Conservation (phyloP, 2,329 filamentous ascomycete species). For the Botrytis medusae region DNA sequence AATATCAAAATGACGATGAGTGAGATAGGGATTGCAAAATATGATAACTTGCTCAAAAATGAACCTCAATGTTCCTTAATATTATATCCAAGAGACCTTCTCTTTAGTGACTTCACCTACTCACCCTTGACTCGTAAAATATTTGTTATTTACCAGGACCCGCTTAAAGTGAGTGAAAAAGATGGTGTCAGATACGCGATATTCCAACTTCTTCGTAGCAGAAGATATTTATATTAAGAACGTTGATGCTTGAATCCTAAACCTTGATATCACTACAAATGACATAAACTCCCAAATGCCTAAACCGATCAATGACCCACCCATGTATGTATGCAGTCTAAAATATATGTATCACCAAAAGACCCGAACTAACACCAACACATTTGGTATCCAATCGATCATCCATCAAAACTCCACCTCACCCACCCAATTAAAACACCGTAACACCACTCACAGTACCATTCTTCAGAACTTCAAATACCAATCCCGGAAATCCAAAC, state of each 20-base stretch:
- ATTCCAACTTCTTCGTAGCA: neutral
- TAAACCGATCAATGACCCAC: neutral
- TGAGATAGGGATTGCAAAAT: neutral
- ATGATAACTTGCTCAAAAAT: neutral
- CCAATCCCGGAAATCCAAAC: slow-evolving; percentile 88
- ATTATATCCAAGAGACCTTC: neutral
- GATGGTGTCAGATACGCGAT: neutral
- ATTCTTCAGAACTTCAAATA: slow-evolving; percentile 96
- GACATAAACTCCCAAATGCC: neutral
- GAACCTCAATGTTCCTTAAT: neutral
- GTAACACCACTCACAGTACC: slow-evolving; percentile 86
- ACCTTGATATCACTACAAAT: slow-evolving; percentile 7
- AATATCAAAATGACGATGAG: neutral
- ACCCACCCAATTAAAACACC: slow-evolving; percentile 60
- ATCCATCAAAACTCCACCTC: slow-evolving; percentile 17
- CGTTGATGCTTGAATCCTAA: neutral
- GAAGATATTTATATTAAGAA: slow-evolving; percentile 1
- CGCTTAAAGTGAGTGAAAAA: neutral
- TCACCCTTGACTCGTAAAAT: neutral
- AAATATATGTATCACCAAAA: slow-evolving; percentile 7
- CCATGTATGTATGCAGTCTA: neutral
- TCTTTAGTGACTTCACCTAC: neutral
- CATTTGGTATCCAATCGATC: neutral
- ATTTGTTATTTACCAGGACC: neutral
- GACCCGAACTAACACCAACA: neutral